A percentile compares a stretch with the other conserved stretches of the same genome.
These are phyloP conservation scores for Anisogramma anomala DNA, from an alignment of 2,329 filamentous ascomycete species.

Conservation along the genomic window DNA sequence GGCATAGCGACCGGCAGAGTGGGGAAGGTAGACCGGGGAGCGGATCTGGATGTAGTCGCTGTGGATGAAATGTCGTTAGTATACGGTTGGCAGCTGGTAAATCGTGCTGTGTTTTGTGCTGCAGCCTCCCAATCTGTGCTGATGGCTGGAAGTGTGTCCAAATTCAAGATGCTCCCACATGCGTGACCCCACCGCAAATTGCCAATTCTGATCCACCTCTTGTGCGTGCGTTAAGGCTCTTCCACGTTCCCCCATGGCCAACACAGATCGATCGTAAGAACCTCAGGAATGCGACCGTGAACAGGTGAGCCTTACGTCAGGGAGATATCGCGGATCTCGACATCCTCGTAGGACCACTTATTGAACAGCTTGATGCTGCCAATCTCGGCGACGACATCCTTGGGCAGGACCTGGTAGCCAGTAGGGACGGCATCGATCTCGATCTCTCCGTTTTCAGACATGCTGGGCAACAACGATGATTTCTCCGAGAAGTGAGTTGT, in stretches of 20 bases:
- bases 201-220: background rate
- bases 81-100: constrained; percentile 13
- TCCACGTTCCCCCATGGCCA: background rate
- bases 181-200: background rate
- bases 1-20: constrained; percentile 97
- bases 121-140: constrained; percentile 7
- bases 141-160: background rate
- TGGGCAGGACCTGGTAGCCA: constrained; percentile 74
- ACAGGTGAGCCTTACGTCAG: constrained; percentile 68
- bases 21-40: constrained; percentile 95
- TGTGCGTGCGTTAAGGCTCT: background rate
- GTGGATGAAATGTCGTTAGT: constrained; percentile 25
- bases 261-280: constrained; percentile 20
- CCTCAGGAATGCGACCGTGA: constrained; percentile 16
- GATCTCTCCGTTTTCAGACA: constrained; percentile 93
- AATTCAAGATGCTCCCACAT: background rate
- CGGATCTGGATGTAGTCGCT: constrained; percentile 99
- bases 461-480: constrained; percentile 39
- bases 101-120: background rate
- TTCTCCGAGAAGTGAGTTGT: constrained; percentile 10
- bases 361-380: constrained; percentile 95
- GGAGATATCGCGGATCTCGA: constrained; percentile 99
- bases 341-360: constrained; percentile 96
- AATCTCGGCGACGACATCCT: constrained; percentile 81
- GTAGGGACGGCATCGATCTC: constrained; percentile 65